Conservation (phyloP, 164 flowering plant species). For the Santalum album region DNA sequence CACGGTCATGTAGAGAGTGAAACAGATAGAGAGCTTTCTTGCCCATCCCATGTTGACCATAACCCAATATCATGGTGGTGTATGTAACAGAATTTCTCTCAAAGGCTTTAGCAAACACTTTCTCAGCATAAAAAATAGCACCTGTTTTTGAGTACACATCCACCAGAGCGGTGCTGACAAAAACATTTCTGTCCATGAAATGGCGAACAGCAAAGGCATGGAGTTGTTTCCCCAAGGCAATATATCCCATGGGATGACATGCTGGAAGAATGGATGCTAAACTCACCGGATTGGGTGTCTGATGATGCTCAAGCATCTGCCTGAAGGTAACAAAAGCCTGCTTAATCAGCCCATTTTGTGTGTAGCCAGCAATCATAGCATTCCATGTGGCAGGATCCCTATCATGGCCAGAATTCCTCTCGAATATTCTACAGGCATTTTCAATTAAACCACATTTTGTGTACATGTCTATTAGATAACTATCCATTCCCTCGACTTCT, state of each 20-base stretch:
- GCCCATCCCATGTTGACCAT: constrained; percentile 84
- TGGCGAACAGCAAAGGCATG: constrained; percentile 69
- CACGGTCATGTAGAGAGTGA: constrained; percentile 33
- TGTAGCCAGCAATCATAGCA: constrained; percentile 68
- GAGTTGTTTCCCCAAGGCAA: constrained; percentile 52
- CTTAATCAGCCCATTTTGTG: constrained; percentile 52
- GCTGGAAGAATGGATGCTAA: constrained; percentile 74
- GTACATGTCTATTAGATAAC: constrained; percentile 88
- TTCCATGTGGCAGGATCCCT: constrained; percentile 89
- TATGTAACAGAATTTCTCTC: constrained; percentile 69
- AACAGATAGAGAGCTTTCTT: constrained; percentile 60
- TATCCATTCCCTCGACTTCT: constrained; percentile 68
- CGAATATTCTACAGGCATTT: constrained; percentile 39
- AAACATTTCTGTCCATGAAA: constrained; percentile 53
- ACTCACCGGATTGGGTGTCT: constrained; percentile 63
- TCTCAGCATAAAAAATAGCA: constrained; percentile 46
- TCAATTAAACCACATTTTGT: constrained; percentile 65
- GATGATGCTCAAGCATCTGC: constrained; percentile 46
- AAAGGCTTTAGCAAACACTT: constrained; percentile 24
- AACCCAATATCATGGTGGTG: constrained; percentile 78
- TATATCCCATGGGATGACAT: constrained; percentile 44
- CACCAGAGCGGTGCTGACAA: constrained; percentile 64
- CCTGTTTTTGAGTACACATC: constrained; percentile 90
- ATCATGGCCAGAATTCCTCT: constrained; percentile 12
- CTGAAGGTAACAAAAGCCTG: constrained; percentile 43